A percentile compares a stretch with the other conserved stretches of the same genome.
Evolutionary conservation across 164 flowering plant genomes (phyloP).

Genomic region (Stephania yunnanensis): DNA sequence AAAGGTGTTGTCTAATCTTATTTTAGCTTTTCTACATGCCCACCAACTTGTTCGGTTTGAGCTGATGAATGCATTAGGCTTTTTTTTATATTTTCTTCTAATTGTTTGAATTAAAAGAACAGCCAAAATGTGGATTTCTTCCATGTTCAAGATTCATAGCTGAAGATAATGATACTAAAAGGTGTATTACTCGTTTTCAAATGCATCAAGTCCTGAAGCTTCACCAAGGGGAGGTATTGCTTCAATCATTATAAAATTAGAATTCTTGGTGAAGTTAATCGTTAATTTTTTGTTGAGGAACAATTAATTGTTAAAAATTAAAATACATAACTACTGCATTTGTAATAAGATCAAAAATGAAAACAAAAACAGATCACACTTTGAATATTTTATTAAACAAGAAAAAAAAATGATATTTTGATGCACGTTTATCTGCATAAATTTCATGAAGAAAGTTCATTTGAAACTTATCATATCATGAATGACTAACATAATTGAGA

Average conservation of each 20-base stretch:
- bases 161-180: constrained; percentile 57
- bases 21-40: constrained; percentile 1
- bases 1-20: constrained; percentile 48
- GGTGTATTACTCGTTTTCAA: constrained; percentile 48
- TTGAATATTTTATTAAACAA: no score
- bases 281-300: neutral
- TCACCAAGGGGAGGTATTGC: constrained; percentile 57
- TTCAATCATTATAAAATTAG: neutral
- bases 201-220: constrained; percentile 89
- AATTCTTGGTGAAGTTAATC: neutral
- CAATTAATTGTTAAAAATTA: no score
- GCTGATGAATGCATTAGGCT: neutral
- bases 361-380: neutral
- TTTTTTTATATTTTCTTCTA: constrained; percentile 6
- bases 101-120: constrained; percentile 19
- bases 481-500: neutral
- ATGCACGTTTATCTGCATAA: neutral
- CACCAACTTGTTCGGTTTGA: neutral
- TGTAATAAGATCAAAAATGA: no score
- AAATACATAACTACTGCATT: no score
- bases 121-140: constrained; percentile 99
- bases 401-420: neutral
- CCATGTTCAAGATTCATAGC: constrained; percentile 66
- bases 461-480: neutral
- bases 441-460: no score